Conservation (phyloP, 306 rosid species). For the Casuarina glauca region DNA sequence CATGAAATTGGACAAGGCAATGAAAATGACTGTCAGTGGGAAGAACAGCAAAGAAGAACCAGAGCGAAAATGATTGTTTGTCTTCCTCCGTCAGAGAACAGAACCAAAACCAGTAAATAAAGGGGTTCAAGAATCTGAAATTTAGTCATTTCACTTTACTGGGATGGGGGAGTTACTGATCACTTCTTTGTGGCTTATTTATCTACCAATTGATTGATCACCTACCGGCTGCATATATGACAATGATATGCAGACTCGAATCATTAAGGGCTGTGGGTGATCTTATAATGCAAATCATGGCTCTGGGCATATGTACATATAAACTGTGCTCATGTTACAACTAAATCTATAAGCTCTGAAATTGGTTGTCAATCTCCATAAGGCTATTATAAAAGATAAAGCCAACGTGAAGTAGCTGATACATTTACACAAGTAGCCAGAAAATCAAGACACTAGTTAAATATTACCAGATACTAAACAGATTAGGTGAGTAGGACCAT, state of each 20-base stretch:
- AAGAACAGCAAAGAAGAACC: too few relatives aligned
- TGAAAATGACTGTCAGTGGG: background rate
- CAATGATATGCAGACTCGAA: background rate
- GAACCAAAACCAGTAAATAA: too few relatives aligned
- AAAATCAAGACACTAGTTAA: background rate
- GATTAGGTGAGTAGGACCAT: slow-evolving; percentile 40
- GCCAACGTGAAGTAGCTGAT: background rate
- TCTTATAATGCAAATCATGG: background rate
- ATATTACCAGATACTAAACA: slow-evolving; percentile 48
- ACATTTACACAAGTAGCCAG: slow-evolving; percentile 12
- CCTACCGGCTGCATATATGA: background rate
- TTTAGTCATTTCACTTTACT: too few relatives aligned
- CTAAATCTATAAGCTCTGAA: background rate
- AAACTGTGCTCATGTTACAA: too few relatives aligned
- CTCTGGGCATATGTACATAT: background rate
- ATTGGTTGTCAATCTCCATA: background rate
- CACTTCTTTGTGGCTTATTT: background rate
- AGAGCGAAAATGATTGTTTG: too few relatives aligned
- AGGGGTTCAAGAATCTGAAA: background rate
- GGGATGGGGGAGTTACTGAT: background rate
- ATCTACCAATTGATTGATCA: background rate
- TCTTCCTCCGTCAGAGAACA: too few relatives aligned
- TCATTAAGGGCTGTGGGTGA: background rate
- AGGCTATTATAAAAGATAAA: slow-evolving; percentile 11
- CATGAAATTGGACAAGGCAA: slow-evolving; percentile 1